phyloP scores from a whole-genome alignment of 2,329 filamentous ascomycete genomes.

The Xylaria arbuscula region DNA sequence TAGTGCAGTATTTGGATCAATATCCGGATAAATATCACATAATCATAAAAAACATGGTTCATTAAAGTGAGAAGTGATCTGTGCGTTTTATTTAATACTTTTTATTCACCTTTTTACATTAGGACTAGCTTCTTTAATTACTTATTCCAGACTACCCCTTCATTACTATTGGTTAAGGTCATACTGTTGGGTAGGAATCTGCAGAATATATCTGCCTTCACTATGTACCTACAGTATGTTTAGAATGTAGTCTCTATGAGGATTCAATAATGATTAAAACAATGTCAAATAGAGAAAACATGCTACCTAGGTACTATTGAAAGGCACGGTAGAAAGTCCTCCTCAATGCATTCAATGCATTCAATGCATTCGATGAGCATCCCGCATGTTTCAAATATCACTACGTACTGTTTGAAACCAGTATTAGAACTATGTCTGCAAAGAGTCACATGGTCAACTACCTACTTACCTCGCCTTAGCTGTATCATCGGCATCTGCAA shows the following conservation, averaged over 20 bases:
- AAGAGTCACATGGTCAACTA: too few species aligned
- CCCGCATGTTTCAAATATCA: too few species aligned
- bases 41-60: neutral
- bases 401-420: too few species aligned
- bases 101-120: neutral
- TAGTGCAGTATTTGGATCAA: slow-evolving; percentile 17
- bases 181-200: too few species aligned
- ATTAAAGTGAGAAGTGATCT: neutral
- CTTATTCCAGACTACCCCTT: slow-evolving; percentile 14
- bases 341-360: too few species aligned
- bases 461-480: too few species aligned
- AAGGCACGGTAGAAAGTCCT: neutral
- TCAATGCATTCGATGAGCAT: too few species aligned
- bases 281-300: neutral
- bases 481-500: too few species aligned
- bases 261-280: too few species aligned
- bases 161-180: neutral
- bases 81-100: neutral
- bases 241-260: neutral
- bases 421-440: too few species aligned
- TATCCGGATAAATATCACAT: slow-evolving; percentile 25
- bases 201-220: neutral
- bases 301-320: neutral
- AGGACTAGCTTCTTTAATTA: slow-evolving; percentile 4
- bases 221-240: neutral